Evolutionary conservation across 306 rosid genomes (phyloP).

Genomic region (Prunus fruticosa): DNA sequence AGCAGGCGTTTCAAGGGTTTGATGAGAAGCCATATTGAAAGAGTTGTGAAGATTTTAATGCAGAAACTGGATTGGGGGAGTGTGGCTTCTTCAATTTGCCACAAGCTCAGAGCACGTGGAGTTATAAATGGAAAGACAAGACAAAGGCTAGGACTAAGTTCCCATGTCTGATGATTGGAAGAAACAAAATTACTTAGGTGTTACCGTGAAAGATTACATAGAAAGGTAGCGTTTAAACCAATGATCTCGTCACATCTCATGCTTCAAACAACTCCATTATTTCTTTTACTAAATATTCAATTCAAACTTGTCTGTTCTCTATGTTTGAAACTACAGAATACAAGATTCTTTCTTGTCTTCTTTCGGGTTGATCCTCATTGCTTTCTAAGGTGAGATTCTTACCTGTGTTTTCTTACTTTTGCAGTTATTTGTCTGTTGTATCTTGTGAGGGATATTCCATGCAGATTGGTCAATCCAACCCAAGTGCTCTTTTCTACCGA

Average conservation of each 20-base stretch:
- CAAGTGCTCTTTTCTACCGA: neutral
- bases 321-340: neutral
- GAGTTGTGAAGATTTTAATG: neutral
- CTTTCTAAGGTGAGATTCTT: conserved; percentile 2
- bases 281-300: neutral
- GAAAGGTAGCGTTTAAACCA: neutral
- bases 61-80: neutral
- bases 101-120: conserved; percentile 19
- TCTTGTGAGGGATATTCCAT: neutral
- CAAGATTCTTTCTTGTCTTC: neutral
- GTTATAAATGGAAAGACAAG: neutral
- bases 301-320: neutral
- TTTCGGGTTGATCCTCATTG: neutral
- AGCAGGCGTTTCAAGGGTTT: neutral
- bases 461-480: neutral
- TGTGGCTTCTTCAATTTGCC: conserved; percentile 7
- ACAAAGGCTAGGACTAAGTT: neutral
- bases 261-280: neutral
- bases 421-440: too few relatives aligned
- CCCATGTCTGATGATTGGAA: neutral
- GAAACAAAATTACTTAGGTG: neutral
- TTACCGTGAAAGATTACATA: neutral
- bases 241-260: neutral
- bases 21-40: conserved; percentile 7
- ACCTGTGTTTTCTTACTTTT: neutral